Percentiles rank a stretch among this genome's conserved stretches.
Conservation (phyloP, 73 alveolate species). For the Urostyla sp. region DNA sequence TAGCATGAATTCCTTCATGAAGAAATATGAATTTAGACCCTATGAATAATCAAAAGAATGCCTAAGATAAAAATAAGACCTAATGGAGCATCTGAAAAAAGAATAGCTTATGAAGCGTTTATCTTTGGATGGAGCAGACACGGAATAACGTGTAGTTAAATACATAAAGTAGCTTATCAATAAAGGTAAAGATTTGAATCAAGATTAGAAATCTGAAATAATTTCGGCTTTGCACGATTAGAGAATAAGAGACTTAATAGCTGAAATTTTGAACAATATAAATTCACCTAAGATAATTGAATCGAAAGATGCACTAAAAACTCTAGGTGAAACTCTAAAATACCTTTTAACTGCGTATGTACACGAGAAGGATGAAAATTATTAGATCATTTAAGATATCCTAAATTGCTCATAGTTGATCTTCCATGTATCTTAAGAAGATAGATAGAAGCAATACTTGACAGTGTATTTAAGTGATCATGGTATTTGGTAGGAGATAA, state of each 20-base stretch:
- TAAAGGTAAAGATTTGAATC: constrained; percentile 22
- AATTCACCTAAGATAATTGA: constrained; percentile 43
- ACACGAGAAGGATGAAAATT: constrained; percentile 67
- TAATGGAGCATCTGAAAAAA: constrained; percentile 4
- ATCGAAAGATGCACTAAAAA: constrained; percentile 24
- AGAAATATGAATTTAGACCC: constrained; percentile 2
- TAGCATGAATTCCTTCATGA: background rate
- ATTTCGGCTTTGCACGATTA: constrained; percentile 28
- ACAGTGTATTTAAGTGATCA: constrained; percentile 56
- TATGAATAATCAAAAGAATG: constrained; percentile 36
- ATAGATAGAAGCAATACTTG: constrained; percentile 44
- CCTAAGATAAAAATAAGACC: constrained; percentile 3
- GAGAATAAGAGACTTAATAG: constrained; percentile 17
- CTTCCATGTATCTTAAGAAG: background rate
- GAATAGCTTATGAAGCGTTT: background rate
- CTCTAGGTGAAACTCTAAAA: constrained; percentile 60
- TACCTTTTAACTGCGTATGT: constrained; percentile 66
- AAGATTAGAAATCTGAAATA: constrained; percentile 32
- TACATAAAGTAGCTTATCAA: background rate
- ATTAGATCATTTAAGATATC: constrained; percentile 41
- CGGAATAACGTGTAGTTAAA: no score
- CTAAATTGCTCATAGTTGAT: constrained; percentile 53
- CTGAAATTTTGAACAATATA: constrained; percentile 23
- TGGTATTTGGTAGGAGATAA: constrained; percentile 64
- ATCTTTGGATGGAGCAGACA: no score